These are phyloP conservation scores for Kernera saxatilis DNA, from an alignment of 345 rosid genomes.

Conservation along the genomic window DNA sequence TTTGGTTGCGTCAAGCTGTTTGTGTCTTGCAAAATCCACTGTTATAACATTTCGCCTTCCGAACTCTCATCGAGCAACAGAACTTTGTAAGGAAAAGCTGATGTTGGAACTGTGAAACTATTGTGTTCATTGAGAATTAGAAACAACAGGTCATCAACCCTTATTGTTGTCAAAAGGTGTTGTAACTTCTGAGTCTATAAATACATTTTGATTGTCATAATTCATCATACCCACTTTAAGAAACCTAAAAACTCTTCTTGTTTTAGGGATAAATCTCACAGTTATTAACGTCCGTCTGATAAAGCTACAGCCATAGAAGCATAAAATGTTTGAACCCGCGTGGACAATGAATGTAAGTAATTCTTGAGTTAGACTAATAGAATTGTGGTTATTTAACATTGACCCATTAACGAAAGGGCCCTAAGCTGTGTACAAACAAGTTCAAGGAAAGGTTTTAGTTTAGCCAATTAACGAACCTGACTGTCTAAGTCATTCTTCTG, in stretches of 20 bases:
- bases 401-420: background rate
- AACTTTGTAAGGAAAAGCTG: background rate
- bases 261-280: no score
- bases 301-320: no score
- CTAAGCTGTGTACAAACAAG: no score
- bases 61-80: background rate
- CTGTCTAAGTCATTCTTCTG: background rate
- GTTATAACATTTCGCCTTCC: background rate
- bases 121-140: conserved; percentile 1
- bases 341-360: no score
- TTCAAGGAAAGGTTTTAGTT: no score
- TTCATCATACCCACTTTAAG: background rate
- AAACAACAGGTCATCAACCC: background rate
- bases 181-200: background rate
- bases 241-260: no score
- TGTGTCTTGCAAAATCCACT: background rate
- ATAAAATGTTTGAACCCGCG: background rate
- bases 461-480: background rate
- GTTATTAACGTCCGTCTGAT: no score
- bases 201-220: background rate
- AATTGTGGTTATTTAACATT: background rate
- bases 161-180: background rate
- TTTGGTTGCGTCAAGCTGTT: background rate
- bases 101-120: background rate
- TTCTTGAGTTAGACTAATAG: background rate